Conservation (phyloP, 805 yeast species). For the Saturnispora diversa region DNA sequence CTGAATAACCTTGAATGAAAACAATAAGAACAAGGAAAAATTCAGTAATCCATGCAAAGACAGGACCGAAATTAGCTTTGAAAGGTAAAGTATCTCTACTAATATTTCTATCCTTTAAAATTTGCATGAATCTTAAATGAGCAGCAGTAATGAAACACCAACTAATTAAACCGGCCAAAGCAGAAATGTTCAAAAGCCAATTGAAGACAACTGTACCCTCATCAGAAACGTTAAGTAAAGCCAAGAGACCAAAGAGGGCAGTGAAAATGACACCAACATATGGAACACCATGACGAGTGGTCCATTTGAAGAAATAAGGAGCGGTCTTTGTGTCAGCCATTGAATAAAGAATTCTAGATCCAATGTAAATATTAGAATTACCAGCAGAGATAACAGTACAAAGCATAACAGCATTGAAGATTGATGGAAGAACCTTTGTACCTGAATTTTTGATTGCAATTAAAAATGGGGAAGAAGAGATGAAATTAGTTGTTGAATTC, state of each 20-base stretch:
- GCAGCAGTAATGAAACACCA: constrained; percentile 61
- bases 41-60: constrained; percentile 53
- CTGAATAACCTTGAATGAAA: constrained; percentile 62
- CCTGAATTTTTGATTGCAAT: constrained; percentile 65
- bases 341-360: constrained; percentile 61
- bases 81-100: constrained; percentile 63
- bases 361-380: constrained; percentile 65
- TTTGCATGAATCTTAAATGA: constrained; percentile 63
- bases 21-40: constrained; percentile 45
- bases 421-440: constrained; percentile 55
- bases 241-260: constrained; percentile 55
- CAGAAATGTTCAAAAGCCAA: constrained; percentile 71
- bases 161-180: constrained; percentile 66
- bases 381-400: constrained; percentile 69
- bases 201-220: constrained; percentile 53
- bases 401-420: constrained; percentile 65
- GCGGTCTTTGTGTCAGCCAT: constrained; percentile 56
- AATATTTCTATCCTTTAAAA: constrained; percentile 54
- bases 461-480: constrained; percentile 61
- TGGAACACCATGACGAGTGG: constrained; percentile 57
- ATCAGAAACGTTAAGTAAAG: constrained; percentile 47
- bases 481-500: constrained; percentile 30
- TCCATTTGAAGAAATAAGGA: constrained; percentile 41
- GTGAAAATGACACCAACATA: constrained; percentile 48
- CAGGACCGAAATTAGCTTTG: constrained; percentile 63